Evolutionary conservation across 768 basidiomycete species (phyloP), one percentile per base, ranked within the genome.

Genomic region (Leccinum truebloodii): DNA sequence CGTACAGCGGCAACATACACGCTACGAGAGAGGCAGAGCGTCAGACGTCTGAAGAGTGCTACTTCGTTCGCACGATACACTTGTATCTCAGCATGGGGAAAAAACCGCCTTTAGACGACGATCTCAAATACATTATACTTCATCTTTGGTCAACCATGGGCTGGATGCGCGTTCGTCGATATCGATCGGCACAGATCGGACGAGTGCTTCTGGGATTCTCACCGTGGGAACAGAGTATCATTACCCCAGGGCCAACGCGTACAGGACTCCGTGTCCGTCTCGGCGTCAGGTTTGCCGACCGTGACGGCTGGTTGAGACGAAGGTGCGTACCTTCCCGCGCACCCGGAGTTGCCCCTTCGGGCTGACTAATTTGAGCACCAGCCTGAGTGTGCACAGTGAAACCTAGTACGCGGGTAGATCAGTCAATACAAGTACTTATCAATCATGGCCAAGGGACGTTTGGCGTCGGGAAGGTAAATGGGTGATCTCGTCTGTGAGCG

Each of bases 271-370:
- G 0, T 30, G 54, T 54, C 35, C n/a, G 12, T 39, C 52, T 35
- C 26, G 48, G 54, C 3, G 8, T 44, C 28, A 34, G 32, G 20
- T 22, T 44, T 24, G 24, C 34, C 53, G 6, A 55, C 34, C 34
- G 18, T 59, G 51, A 63, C 58, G 8, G 13, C 55, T 9, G 58
- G 35, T 34, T 34, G 65, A 67, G 49, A 66, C 53, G 37, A 67
- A 63, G 2, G 24, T 18, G 28, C 10, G 12, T 14, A 14, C 16
- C 49, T 35, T 63, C 16, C 53, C 37, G 3, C 39, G 30, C 14
- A 62, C 41, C 12, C 50, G 49, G 18, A 65, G 39, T 7, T 51
- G 64, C 16, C 52, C 28, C 57, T 59, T 65, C 12, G 58, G 60
- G 35, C 30, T 14, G 34, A 62, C 14, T 14, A 54, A 9, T 12